Evolutionary conservation across 257 asterid species (phyloP), one percentile per base, ranked within the genome.

Genomic region (Dorcoceras hygrometricum): DNA sequence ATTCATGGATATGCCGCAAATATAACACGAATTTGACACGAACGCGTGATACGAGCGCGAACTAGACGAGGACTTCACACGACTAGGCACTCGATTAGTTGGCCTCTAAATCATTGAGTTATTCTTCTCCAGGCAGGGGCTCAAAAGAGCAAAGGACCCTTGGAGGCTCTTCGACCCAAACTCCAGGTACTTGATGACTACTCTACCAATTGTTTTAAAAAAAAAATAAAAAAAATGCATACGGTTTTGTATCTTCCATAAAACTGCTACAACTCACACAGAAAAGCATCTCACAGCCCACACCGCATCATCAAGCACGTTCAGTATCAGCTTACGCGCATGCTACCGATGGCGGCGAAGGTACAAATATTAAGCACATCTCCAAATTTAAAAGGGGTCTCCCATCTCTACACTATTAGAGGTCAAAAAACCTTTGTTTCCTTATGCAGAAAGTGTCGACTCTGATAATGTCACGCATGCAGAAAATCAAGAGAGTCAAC

Each of bases 101-200:
- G 12, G 23, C 26, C 19, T 61, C 29, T n/a, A n/a, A n/a, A n/a
- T n/a, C n/a, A n/a, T n/a, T n/a, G n/a, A n/a, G n/a, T n/a, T n/a
- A 18, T 36, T 36, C 10, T 36, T 36, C 48, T 36, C 2, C 79
- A 85, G 91, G 88, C 75, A 53, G 84, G 87, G 23, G 65, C 63
- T 24, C 87, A 81, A 71, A 90, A 86, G 87, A 79, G 83, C 82
- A 89, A 84, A 86, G 94, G 87, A 62, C 89, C 90, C 16, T 46
- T 80, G 0, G 93, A 88, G 76, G 91, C 88, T 29, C 95, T 90
- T 63, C 95, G 87, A 46, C 96, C 96, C 5, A 90, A 90, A 65
- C 63, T 90, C 71, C 80, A 90, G 92, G 97, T 90, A 78, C 39
- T 29, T 50, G 61, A 12, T 27, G 18, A 59, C 5, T 60, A 3